These are phyloP conservation scores for Chrysoporthe puriensis DNA, from an alignment of 2,329 filamentous ascomycete genomes.

Conservation along the genomic window DNA sequence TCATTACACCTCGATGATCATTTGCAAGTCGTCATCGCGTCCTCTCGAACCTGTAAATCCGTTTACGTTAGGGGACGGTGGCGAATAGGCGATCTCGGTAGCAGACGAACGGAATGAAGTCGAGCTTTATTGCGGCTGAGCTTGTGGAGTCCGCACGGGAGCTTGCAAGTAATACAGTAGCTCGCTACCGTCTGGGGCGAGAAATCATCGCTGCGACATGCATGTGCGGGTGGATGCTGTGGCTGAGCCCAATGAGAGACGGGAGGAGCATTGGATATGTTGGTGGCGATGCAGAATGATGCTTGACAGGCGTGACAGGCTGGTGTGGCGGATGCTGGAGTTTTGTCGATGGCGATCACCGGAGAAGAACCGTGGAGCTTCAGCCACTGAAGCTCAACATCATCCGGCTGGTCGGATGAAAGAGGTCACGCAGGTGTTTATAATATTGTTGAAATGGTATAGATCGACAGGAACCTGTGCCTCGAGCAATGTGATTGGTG, in stretches of 20 bases:
- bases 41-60: not conserved
- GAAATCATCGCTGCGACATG: not conserved
- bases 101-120: not conserved
- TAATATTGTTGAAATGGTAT: not conserved
- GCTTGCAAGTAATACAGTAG: not conserved
- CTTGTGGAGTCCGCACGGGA: not conserved
- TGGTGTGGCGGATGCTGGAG: not conserved
- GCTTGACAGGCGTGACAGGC: not conserved
- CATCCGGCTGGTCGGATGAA: not conserved
- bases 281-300: not conserved
- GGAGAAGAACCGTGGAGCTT: not conserved
- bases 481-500: not conserved
- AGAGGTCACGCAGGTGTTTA: not conserved
- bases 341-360: not conserved
- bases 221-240: not conserved
- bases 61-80: not conserved
- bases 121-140: not conserved
- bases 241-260: not conserved
- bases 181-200: not conserved
- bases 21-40: not conserved
- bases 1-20: not conserved
- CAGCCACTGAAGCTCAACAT: not conserved
- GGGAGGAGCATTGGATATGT: not conserved
- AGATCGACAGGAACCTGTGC: slow-evolving; percentile 4
- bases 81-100: not conserved